Evolutionary conservation across 352 stramenopile species (phyloP), one percentile per base, ranked within the genome.

Genomic region (Phytopythium vexans): DNA sequence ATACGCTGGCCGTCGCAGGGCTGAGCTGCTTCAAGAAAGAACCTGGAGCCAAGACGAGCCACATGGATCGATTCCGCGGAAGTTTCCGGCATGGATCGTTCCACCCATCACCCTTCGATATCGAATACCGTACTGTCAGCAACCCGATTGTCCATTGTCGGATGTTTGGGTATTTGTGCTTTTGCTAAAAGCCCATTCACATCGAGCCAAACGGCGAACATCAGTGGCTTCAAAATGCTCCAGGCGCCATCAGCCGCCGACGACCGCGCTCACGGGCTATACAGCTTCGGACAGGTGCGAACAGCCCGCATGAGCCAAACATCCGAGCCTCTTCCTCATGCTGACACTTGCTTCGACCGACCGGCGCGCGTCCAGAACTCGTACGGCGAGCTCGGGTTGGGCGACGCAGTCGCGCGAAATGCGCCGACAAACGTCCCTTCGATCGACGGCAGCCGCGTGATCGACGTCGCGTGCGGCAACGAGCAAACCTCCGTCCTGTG

Each of bases 361-460:
- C 15, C 16, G 44, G 10, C 47, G 31, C 41, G 36, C 8, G 39
- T 3, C 9, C 56, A 98, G 82, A 98, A 98, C 61, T 81, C 86
- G 36, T 97, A 97, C 51, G 90, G 90, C 0, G 92, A 98, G 62
- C 73, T 98, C n/a, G 89, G 79, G 6, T 77, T 91, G 9, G 89
- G 86, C 27, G 90, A 98, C 54, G 87, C 70, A 1, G 74, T 64
- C 40, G 76, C 85, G 27, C 78, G 90, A n/a, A 80, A 66, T 46
- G 56, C 40, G 2, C 86, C 86, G 1, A 85, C 58, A 6, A 72
- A 64, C 14, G 60, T 94, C 5, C 49, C 74, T 8, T 33, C 66
- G 40, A 70, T 66, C 11, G 53, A 68, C 7, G 59, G 38, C 35
- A 65, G 72, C 6, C 68, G 74, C n/a, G 69, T 96, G 6, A 60